Conservation (phyloP, 2,329 filamentous ascomycete genomes). For the Aureobasidium sp. region DNA sequence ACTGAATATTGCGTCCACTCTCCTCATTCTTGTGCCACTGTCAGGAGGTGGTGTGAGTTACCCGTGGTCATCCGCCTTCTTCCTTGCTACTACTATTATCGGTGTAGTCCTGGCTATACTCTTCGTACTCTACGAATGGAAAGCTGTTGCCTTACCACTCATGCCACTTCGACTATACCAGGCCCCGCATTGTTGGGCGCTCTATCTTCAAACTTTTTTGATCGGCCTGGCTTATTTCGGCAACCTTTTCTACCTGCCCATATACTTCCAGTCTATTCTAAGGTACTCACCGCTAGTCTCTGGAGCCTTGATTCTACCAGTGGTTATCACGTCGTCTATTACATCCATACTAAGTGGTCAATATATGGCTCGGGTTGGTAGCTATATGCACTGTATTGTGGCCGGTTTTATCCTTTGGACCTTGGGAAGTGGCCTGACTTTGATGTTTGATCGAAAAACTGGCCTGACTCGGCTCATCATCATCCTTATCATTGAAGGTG, state of each 20-base stretch:
- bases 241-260: conserved; percentile 45
- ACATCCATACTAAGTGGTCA: conserved; percentile 46
- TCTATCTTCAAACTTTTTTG: conserved; percentile 46
- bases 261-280: conserved; percentile 46
- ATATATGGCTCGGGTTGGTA: conserved; percentile 33
- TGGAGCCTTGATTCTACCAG: conserved; percentile 38
- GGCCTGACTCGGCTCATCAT: not conserved
- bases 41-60: conserved; percentile 54
- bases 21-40: conserved; percentile 46
- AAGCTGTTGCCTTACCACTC: conserved; percentile 42
- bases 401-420: conserved; percentile 36
- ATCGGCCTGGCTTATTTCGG: conserved; percentile 48
- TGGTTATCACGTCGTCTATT: conserved; percentile 35
- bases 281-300: conserved; percentile 40
- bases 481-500: conserved; percentile 30
- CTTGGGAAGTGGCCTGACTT: conserved; percentile 21
- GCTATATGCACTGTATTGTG: conserved; percentile 34
- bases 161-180: conserved; percentile 33
- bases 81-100: conserved; percentile 48
- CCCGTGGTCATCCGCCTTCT: conserved; percentile 48
- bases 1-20: conserved; percentile 41
- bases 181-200: not conserved
- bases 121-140: conserved; percentile 50
- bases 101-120: conserved; percentile 41
- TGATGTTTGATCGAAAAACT: not conserved